Conservation (phyloP, 2,329 filamentous ascomycete genomes). For the Clarireedia paspali region DNA sequence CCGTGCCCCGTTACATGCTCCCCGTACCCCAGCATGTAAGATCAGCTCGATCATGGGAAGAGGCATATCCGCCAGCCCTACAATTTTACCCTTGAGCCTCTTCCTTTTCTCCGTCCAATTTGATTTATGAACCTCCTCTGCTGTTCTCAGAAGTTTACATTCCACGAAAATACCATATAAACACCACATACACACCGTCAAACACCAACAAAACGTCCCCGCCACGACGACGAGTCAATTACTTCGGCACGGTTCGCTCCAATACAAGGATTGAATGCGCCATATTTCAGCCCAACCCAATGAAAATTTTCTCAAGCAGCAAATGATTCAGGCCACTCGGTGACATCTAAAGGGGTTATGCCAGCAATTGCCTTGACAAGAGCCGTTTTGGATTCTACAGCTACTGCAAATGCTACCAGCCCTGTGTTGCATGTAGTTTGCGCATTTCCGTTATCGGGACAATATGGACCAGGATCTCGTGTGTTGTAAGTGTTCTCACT, state of each 20-base stretch:
- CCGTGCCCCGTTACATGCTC: too few species aligned
- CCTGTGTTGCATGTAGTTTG: slow-evolving; percentile 41
- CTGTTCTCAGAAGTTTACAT: not conserved
- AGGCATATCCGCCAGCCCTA: too few species aligned
- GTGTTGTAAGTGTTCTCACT: slow-evolving; percentile 35
- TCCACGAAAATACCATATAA: not conserved
- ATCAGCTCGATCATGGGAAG: too few species aligned
- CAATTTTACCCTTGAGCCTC: too few species aligned
- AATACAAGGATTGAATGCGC: not conserved
- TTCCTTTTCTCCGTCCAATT: not conserved
- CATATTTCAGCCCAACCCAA: not conserved
- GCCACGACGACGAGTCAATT: too few species aligned
- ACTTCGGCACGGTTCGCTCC: too few species aligned
- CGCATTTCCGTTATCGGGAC: slow-evolving; percentile 48
- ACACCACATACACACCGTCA: too few species aligned
- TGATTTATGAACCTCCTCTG: not conserved
- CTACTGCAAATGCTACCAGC: slow-evolving; percentile 14
- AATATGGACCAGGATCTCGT: slow-evolving; percentile 48
- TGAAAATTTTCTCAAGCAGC: too few species aligned
- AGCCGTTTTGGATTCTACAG: not conserved
- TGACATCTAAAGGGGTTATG: not conserved
- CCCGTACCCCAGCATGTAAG: too few species aligned
- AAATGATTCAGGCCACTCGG: not conserved
- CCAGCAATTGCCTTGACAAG: not conserved
- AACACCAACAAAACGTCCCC: too few species aligned